Conservation (phyloP, 2,329 filamentous ascomycete genomes). For the Ophiosphaerella herpotricha region DNA sequence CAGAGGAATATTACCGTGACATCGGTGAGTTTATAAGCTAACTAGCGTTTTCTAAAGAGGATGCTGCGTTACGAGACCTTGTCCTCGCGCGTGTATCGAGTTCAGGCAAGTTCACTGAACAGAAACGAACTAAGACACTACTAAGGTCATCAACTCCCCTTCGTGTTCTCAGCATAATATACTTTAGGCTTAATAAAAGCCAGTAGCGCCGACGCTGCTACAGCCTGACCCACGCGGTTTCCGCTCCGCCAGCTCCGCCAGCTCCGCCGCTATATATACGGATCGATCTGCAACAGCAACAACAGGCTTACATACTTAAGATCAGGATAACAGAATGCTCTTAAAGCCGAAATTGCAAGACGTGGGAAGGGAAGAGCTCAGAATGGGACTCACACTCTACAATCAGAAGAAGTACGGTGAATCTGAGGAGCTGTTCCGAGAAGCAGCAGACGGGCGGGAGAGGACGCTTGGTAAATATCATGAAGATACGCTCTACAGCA, state of each 20-base stretch:
- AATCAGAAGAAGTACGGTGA: constrained; percentile 5
- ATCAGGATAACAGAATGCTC: not conserved
- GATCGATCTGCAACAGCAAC: not conserved
- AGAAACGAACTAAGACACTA: not conserved
- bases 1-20: not conserved
- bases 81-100: not conserved
- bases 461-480: constrained; percentile 1
- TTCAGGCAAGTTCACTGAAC: not conserved
- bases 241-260: not conserved
- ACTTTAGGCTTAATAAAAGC: not conserved
- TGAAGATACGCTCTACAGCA: constrained; percentile 3
- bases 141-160: not conserved
- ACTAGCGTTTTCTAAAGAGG: not conserved
- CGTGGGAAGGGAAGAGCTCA: not conserved
- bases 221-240: not conserved
- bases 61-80: not conserved
- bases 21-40: not conserved
- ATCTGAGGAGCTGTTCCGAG: constrained; percentile 5
- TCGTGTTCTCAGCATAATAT: not conserved
- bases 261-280: not conserved
- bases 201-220: not conserved
- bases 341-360: not conserved
- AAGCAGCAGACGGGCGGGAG: not conserved
- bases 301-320: not conserved
- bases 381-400: not conserved